These are phyloP conservation scores for Phlebiopsis flavidoalba DNA, from an alignment of 768 basidiomycete genomes.

Conservation along the genomic window DNA sequence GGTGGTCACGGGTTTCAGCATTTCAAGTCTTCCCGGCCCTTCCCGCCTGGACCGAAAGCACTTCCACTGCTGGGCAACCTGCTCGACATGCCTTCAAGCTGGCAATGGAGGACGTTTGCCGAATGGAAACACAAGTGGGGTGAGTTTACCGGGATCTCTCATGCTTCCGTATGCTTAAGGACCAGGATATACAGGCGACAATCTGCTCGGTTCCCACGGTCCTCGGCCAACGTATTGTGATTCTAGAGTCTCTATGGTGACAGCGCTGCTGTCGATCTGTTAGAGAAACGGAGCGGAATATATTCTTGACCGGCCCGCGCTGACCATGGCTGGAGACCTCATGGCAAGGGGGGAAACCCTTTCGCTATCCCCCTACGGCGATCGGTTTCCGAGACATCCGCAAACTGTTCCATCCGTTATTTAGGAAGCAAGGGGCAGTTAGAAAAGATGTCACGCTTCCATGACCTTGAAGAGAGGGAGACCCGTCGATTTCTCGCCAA, in stretches of 20 bases:
- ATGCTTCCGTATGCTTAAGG: neutral
- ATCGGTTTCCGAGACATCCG: conserved; percentile 22
- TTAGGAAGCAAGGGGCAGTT: conserved; percentile 20
- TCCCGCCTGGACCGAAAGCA: conserved; percentile 5
- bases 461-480: conserved; percentile 11
- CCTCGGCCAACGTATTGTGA: conserved; percentile 22
- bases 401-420: conserved; percentile 15
- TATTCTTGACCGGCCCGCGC: conserved; percentile 24
- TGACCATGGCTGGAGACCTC: conserved; percentile 19
- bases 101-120: conserved; percentile 21
- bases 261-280: conserved; percentile 20
- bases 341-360: conserved; percentile 20
- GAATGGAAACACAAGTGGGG: conserved; percentile 25
- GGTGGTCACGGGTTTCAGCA: too few species aligned
- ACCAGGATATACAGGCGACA: neutral
- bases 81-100: conserved; percentile 2
- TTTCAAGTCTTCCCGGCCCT: neutral
- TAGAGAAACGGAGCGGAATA: conserved; percentile 24
- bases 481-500: conserved; percentile 25
- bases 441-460: conserved; percentile 12
- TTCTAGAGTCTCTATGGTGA: conserved; percentile 20
- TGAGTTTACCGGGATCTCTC: conserved; percentile 3
- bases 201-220: conserved; percentile 23
- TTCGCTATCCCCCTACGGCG: conserved; percentile 17
- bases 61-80: conserved; percentile 8